These are phyloP conservation scores for Pestalotiopsis sp. DNA, from an alignment of 2,329 filamentous ascomycete genomes.

Conservation along the genomic window DNA sequence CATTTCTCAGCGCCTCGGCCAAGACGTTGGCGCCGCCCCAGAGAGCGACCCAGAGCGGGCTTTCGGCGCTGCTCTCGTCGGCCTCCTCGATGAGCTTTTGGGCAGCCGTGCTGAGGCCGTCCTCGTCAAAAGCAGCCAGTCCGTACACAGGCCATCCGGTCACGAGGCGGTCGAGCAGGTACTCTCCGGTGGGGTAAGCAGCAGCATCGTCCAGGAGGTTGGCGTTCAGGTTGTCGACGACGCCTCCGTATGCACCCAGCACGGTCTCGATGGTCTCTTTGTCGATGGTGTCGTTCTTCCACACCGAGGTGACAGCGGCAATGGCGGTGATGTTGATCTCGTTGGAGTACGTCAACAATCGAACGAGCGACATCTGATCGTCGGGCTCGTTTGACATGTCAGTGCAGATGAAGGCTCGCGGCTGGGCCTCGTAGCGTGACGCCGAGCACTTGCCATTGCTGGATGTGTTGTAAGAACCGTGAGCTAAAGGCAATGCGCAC, in stretches of 20 bases:
- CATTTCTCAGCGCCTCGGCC: conserved; percentile 45
- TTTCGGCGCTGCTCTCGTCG: conserved; percentile 29
- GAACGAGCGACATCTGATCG: conserved; percentile 36
- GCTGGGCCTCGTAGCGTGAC: conserved; percentile 17
- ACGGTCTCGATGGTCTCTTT: conserved; percentile 36
- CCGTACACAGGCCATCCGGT: conserved; percentile 34
- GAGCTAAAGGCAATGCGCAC: not conserved
- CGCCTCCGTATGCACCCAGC: conserved; percentile 37
- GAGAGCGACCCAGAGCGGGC: conserved; percentile 48
- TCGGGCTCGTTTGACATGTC: conserved; percentile 42
- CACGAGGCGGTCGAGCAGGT: conserved; percentile 21
- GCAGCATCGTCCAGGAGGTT: conserved; percentile 41
- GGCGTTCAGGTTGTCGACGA: conserved; percentile 40
- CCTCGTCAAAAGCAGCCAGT: conserved; percentile 19
- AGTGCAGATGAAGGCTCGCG: conserved; percentile 34
- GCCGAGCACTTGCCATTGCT: not conserved
- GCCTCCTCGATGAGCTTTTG: conserved; percentile 27
- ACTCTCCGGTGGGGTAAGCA: conserved; percentile 35
- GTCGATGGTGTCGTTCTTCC: conserved; percentile 34
- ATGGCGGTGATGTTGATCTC: conserved; percentile 38
- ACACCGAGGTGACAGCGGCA: conserved; percentile 38
- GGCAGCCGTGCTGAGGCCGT: conserved; percentile 39
- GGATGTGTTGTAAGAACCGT: not conserved
- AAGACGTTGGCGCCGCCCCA: conserved; percentile 55
- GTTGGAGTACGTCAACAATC: conserved; percentile 38